Conservation (phyloP, 441 rosid genomes). For the Brassica hybrid region DNA sequence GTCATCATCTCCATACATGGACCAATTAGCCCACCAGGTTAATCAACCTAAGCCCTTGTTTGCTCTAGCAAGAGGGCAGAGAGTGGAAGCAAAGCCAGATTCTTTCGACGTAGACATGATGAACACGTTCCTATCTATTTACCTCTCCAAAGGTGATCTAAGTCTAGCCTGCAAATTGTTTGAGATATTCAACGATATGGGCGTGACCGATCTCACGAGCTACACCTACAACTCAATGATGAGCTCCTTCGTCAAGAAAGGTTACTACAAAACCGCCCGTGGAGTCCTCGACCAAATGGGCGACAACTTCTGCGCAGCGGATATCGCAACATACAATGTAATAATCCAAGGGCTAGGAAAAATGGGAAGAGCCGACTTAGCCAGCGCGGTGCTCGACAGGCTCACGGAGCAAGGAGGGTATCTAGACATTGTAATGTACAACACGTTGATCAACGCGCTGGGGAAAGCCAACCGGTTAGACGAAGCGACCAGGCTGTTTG, state of each 20-base stretch:
- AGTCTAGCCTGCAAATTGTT: conserved; percentile 89
- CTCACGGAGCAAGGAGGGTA: conserved; percentile 77
- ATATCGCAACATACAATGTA: conserved; percentile 80
- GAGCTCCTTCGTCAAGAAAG: conserved; percentile 87
- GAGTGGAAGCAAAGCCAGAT: conserved; percentile 56
- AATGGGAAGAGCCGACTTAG: conserved; percentile 86
- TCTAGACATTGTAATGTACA: conserved; percentile 87
- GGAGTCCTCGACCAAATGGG: conserved; percentile 74
- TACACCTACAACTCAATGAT: conserved; percentile 84
- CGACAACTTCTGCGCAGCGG: conserved; percentile 63
- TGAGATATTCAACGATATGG: conserved; percentile 72
- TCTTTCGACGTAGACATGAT: conserved; percentile 83
- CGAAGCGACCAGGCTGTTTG: conserved; percentile 69
- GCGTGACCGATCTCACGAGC: conserved; percentile 59
- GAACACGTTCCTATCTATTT: conserved; percentile 82
- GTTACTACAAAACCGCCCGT: conserved; percentile 73
- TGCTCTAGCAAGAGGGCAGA: conserved; percentile 57
- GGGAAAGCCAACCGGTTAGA: conserved; percentile 78
- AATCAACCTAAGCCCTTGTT: conserved; percentile 51
- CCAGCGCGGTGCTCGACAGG: conserved; percentile 68
- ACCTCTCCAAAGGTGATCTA: conserved; percentile 79
- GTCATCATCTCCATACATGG: conserved; percentile 92
- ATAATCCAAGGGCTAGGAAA: conserved; percentile 86
- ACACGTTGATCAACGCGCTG: conserved; percentile 74
- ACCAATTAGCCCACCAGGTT: conserved; percentile 63